phyloP scores from a whole-genome alignment of 345 rosid genomes.

The Chamaenerion angustifolium region DNA sequence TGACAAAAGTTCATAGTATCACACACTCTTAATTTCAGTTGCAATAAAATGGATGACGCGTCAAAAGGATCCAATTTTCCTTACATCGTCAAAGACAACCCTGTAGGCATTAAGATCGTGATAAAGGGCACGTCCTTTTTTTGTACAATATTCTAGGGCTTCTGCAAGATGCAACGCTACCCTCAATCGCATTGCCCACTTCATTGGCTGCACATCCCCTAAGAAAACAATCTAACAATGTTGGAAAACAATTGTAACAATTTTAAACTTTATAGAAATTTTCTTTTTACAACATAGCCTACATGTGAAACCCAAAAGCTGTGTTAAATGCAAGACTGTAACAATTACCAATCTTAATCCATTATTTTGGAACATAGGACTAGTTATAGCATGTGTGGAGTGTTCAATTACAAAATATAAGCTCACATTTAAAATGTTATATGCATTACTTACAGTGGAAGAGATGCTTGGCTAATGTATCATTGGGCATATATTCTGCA shows the following conservation, averaged over 20 bases:
- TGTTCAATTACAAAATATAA: too few relatives aligned
- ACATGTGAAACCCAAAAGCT: too few relatives aligned
- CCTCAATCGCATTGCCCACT: conserved; percentile 93
- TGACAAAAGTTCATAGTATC: background rate
- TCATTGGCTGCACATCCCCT: conserved; percentile 98
- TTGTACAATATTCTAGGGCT: conserved; percentile 89
- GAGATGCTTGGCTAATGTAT: conserved; percentile 88
- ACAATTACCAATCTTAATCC: too few relatives aligned
- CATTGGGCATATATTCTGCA: conserved; percentile 82
- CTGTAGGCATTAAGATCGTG: conserved; percentile 96
- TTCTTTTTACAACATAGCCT: too few relatives aligned
- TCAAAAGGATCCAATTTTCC: conserved; percentile 1
- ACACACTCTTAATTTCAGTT: background rate
- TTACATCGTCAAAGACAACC: conserved; percentile 81
- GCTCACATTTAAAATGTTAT: too few relatives aligned
- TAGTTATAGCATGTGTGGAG: too few relatives aligned
- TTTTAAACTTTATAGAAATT: too few relatives aligned
- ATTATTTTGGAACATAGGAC: too few relatives aligned
- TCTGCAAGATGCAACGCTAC: conserved; percentile 89
- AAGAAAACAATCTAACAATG: background rate
- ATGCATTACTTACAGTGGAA: conserved; percentile 49
- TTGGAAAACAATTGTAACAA: background rate
- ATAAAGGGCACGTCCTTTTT: conserved; percentile 68
- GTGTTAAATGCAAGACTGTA: too few relatives aligned
- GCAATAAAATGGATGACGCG: too few relatives aligned